These are phyloP conservation scores for Naumovozyma castellii DNA, from an alignment of 805 yeast species.

Conservation along the genomic window DNA sequence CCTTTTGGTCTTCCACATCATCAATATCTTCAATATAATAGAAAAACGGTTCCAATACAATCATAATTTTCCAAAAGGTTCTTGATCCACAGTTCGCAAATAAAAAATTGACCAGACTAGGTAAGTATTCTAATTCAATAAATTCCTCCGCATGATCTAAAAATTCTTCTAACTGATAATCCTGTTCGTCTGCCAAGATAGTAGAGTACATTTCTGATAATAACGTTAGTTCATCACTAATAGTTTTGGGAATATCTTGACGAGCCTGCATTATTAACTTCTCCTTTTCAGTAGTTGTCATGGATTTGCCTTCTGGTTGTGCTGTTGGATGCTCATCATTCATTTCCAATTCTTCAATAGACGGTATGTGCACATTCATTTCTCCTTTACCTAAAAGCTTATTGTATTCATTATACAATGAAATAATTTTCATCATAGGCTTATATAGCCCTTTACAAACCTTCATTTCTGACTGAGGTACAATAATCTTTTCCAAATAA, in stretches of 20 bases:
- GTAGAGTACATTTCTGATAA: slow-evolving; percentile 31
- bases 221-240: slow-evolving; percentile 28
- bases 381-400: neutral
- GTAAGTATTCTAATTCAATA: slow-evolving; percentile 29
- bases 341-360: neutral
- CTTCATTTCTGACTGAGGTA: slow-evolving; percentile 31
- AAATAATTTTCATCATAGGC: slow-evolving; percentile 32
- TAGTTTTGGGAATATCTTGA: slow-evolving; percentile 29
- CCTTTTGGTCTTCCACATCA: slow-evolving; percentile 5
- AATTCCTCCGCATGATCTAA: slow-evolving; percentile 32
- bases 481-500: slow-evolving; percentile 28
- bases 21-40: slow-evolving; percentile 29
- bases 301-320: neutral
- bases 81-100: slow-evolving; percentile 24
- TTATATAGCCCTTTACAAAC: slow-evolving; percentile 30
- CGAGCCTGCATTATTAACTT: slow-evolving; percentile 17
- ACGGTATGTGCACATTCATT: neutral
- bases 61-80: slow-evolving; percentile 28
- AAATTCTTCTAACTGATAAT: slow-evolving; percentile 29
- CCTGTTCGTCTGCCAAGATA: slow-evolving; percentile 31
- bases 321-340: neutral
- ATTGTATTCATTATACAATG: slow-evolving; percentile 29
- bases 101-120: slow-evolving; percentile 25
- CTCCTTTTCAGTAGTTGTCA: neutral
- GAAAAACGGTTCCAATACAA: slow-evolving; percentile 30